phyloP scores from a whole-genome alignment of 192 early-diverging fungal species.

The Oehlia diaphana region DNA sequence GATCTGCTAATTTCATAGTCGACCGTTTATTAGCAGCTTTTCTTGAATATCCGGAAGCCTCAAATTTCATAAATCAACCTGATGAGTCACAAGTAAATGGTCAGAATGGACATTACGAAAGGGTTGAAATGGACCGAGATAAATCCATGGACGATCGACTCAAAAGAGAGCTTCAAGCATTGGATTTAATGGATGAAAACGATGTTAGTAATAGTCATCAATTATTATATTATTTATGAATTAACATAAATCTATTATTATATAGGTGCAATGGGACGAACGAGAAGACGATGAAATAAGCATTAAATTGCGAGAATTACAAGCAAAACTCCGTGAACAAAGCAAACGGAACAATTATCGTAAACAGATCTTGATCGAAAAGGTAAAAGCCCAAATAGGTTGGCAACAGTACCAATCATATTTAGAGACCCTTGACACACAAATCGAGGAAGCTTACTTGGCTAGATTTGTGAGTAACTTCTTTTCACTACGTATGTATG shows the following conservation, averaged over 20 bases:
- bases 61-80: not conserved
- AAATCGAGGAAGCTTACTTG: slow-evolving; percentile 84
- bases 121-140: slow-evolving; percentile 35
- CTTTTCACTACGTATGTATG: not conserved
- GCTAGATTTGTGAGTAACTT: slow-evolving; percentile 74
- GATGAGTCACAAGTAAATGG: not conserved
- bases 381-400: slow-evolving; percentile 71
- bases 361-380: slow-evolving; percentile 63
- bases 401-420: slow-evolving; percentile 88
- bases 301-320: slow-evolving; percentile 64
- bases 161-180: slow-evolving; percentile 76
- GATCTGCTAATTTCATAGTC: not conserved
- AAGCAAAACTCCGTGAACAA: slow-evolving; percentile 73
- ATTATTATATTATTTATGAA: not conserved
- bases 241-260: not conserved
- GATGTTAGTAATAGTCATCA: slow-evolving; percentile 48
- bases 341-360: slow-evolving; percentile 64
- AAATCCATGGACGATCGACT: slow-evolving; percentile 78
- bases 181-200: slow-evolving; percentile 80
- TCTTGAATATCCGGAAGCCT: not conserved
- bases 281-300: slow-evolving; percentile 76
- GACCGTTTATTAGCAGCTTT: not conserved
- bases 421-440: slow-evolving; percentile 84
- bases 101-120: not conserved
- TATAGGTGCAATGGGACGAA: slow-evolving; percentile 64